These are phyloP conservation scores for Physcomitrium patens DNA, from an alignment of 225 moss, liverwort and hornwort genomes.

Conservation along the genomic window DNA sequence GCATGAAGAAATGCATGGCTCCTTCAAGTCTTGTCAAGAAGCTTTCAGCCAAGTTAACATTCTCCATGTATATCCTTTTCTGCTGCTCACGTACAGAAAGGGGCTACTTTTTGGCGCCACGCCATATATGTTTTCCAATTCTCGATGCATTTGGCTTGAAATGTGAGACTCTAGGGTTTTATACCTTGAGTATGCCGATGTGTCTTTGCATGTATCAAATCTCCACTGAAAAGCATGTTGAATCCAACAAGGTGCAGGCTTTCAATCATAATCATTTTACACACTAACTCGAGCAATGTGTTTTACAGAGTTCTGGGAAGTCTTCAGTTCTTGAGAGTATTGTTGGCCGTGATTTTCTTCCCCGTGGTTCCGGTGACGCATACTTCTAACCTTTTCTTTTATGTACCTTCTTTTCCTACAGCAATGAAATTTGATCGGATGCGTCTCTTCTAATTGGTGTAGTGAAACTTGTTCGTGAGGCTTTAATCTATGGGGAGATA, in stretches of 20 bases:
- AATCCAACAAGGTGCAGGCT: not conserved
- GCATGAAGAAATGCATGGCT: too few species aligned
- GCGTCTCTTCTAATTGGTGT: not conserved
- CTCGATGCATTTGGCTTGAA: too few species aligned
- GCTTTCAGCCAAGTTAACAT: too few species aligned
- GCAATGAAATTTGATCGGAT: not conserved
- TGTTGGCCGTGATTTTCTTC: slow-evolving; percentile 92
- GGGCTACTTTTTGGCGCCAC: too few species aligned
- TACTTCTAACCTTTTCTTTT: slow-evolving; percentile 1
- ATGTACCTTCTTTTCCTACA: not conserved
- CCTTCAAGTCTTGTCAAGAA: too few species aligned
- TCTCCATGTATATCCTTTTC: too few species aligned
- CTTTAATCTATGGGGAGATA: not conserved
- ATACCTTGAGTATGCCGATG: too few species aligned
- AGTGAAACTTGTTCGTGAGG: not conserved
- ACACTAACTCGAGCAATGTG: slow-evolving; percentile 15
- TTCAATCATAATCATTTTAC: not conserved
- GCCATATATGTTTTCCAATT: too few species aligned
- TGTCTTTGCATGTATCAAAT: too few species aligned
- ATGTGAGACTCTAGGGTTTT: not conserved
- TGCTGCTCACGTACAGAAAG: too few species aligned
- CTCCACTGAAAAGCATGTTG: not conserved
- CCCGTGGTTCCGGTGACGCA: slow-evolving; percentile 79
- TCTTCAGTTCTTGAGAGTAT: slow-evolving; percentile 97
- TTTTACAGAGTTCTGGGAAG: slow-evolving; percentile 88